Conservation (phyloP, 345 rosid genomes). For the Gossypium arboreum region DNA sequence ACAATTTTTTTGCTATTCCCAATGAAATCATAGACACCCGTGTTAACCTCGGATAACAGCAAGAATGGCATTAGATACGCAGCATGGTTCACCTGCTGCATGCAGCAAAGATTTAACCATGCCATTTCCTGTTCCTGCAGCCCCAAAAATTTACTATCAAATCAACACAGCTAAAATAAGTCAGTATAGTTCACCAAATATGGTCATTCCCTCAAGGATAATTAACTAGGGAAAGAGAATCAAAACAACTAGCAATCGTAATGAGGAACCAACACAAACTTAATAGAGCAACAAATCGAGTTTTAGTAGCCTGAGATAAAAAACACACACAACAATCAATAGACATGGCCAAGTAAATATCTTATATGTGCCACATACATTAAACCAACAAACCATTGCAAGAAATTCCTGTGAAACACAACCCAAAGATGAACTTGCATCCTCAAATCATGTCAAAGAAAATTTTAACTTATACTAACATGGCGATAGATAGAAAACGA, state of each 20-base stretch:
- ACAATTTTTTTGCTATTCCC: not conserved
- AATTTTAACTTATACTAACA: not conserved
- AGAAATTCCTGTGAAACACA: not conserved
- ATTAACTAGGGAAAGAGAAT: constrained; percentile 1
- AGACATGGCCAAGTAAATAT: constrained; percentile 5
- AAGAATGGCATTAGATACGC: constrained; percentile 53
- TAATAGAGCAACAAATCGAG: not conserved
- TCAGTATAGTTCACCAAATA: not conserved
- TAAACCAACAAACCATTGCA: not conserved
- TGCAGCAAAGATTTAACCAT: constrained; percentile 84
- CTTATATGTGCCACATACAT: not conserved
- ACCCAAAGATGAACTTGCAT: not conserved
- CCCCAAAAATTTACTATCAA: not conserved
- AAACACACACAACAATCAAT: not conserved
- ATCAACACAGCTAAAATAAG: not conserved
- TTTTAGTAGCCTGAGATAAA: not conserved
- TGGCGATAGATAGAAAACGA: constrained; percentile 11
- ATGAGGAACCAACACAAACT: not conserved
- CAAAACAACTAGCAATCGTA: not conserved
- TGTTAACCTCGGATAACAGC: constrained; percentile 77
- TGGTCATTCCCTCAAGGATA: not conserved
- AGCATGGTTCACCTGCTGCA: constrained; percentile 70
- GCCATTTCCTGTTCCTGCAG: constrained; percentile 89
- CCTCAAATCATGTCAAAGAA: not conserved
- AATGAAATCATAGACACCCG: constrained; percentile 11